A percentile compares a stretch with the other conserved stretches of the same genome.
phyloP scores from a whole-genome alignment of 2,329 filamentous ascomycete species.

The Ophiostoma triangulosporum region DNA sequence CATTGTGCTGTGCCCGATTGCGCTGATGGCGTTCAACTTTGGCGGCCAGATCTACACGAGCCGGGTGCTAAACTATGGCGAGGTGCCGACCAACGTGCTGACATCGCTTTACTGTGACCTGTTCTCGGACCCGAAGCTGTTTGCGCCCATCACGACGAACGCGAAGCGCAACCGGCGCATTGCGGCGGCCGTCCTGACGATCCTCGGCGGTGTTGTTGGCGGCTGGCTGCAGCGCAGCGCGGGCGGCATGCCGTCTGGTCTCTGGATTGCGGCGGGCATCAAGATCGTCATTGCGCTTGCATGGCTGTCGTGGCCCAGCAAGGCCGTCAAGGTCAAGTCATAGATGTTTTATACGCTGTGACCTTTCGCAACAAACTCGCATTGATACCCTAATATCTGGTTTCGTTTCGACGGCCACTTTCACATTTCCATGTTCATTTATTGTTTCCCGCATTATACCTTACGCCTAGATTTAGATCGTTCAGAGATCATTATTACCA shows the following conservation, averaged over 20 bases:
- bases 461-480: background rate
- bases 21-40: constrained; percentile 39
- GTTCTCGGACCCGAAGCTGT: constrained; percentile 35
- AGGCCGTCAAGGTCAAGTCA: background rate
- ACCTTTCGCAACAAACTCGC: background rate
- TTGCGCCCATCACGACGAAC: constrained; percentile 30
- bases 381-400: too few relatives aligned
- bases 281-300: constrained; percentile 42
- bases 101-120: constrained; percentile 41
- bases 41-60: constrained; percentile 42
- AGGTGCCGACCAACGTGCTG: constrained; percentile 42
- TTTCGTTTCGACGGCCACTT: too few relatives aligned
- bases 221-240: constrained; percentile 37
- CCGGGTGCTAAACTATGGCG: constrained; percentile 36
- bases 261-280: constrained; percentile 46
- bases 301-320: constrained; percentile 47
- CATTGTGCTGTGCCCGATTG: constrained; percentile 24
- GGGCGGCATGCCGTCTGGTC: constrained; percentile 23
- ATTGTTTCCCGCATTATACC: too few relatives aligned
- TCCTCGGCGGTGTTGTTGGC: constrained; percentile 36
- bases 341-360: background rate
- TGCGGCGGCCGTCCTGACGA: constrained; percentile 34
- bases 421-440: too few relatives aligned
- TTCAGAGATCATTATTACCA: background rate
- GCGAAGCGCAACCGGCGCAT: constrained; percentile 37